Conservation (phyloP, 2,329 filamentous ascomycete species). For the Furcasterigmium sp. region DNA sequence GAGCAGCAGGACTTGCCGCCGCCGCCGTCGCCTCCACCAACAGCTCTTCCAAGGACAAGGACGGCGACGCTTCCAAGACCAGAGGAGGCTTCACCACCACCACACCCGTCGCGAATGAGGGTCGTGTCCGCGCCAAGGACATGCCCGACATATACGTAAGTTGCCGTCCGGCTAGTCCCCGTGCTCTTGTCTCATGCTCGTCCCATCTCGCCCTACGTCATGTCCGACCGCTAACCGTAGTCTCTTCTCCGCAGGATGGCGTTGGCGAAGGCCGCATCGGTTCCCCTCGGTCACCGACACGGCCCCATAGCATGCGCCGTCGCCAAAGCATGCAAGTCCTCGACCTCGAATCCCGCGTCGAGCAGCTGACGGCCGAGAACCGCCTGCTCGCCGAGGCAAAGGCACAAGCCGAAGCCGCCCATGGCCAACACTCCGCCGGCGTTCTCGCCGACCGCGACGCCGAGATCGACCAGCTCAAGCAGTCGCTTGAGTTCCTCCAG, state of each 20-base stretch:
- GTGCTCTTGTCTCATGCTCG: background rate
- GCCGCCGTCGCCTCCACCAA: conserved; percentile 10
- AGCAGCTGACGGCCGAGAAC: conserved; percentile 83
- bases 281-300: conserved; percentile 86
- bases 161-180: conserved; percentile 8
- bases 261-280: conserved; percentile 82
- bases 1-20: background rate
- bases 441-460: conserved; percentile 76
- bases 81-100: conserved; percentile 14
- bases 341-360: conserved; percentile 80
- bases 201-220: background rate
- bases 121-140: conserved; percentile 74
- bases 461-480: conserved; percentile 78
- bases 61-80: conserved; percentile 9
- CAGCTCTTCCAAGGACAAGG: conserved; percentile 1
- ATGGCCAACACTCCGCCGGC: conserved; percentile 61
- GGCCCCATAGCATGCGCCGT: conserved; percentile 92
- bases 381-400: conserved; percentile 52
- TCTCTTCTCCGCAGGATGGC: conserved; percentile 65
- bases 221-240: conserved; percentile 7
- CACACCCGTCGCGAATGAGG: conserved; percentile 79
- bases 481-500: conserved; percentile 73
- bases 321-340: conserved; percentile 97
- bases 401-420: conserved; percentile 1
- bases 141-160: conserved; percentile 95